phyloP scores from a whole-genome alignment of 2,329 filamentous ascomycete species.

The Ophiocordyceps camponoti-rufipedis region DNA sequence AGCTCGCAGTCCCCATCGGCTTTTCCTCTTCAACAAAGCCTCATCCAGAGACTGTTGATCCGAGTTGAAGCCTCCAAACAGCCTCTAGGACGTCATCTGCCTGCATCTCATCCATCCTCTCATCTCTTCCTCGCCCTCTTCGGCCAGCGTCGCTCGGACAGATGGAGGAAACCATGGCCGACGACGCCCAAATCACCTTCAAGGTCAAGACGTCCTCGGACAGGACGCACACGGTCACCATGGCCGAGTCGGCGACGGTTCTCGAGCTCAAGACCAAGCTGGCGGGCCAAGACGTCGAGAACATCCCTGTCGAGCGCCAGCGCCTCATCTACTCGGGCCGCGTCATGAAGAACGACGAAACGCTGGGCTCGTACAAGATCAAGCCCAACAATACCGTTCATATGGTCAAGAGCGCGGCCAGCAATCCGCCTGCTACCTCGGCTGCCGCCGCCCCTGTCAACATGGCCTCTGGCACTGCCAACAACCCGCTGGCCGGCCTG shows the following conservation, averaged over 20 bases:
- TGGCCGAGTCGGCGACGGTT: conserved; percentile 59
- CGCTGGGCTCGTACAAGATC: conserved; percentile 75
- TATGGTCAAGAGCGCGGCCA: conserved; percentile 88
- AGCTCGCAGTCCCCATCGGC: too few species aligned
- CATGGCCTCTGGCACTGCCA: conserved; percentile 66
- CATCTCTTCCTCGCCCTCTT: not conserved
- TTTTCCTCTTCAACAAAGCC: too few species aligned
- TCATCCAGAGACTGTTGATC: too few species aligned
- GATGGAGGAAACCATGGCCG: conserved; percentile 36
- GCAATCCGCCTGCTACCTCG: conserved; percentile 41
- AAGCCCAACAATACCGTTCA: conserved; percentile 93
- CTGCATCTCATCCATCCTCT: not conserved
- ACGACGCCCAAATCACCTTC: conserved; percentile 77
- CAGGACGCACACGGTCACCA: conserved; percentile 65
- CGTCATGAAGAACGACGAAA: conserved; percentile 88
- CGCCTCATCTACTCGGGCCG: conserved; percentile 94
- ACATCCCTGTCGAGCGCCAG: conserved; percentile 74
- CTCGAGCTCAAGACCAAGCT: conserved; percentile 82
- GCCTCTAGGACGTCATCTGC: too few species aligned
- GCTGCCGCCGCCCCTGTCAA: conserved; percentile 42
- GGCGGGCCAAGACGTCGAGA: conserved; percentile 61
- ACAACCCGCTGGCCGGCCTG: conserved; percentile 76
- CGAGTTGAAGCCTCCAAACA: too few species aligned
- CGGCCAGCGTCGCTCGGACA: not conserved
- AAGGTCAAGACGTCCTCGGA: conserved; percentile 96